Evolutionary conservation across 2,329 filamentous ascomycete genomes (phyloP), one percentile per base, ranked within the genome.

Genomic region (Calonectria pseudoreteaudii): DNA sequence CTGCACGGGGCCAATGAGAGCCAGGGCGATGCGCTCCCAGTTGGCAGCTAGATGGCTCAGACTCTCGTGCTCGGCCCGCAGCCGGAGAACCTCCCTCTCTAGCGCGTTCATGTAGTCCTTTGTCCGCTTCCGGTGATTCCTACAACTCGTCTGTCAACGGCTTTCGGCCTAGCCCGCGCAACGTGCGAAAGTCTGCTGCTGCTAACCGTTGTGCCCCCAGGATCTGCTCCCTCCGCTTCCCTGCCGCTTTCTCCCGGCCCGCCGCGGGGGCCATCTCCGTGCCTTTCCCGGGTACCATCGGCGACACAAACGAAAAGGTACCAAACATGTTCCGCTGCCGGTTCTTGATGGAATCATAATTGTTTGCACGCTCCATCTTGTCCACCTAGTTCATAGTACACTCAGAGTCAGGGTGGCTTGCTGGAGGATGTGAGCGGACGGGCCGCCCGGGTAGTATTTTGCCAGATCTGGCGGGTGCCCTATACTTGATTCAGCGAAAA

Each of bases 91-190:
- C 16, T 66, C 62, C n/a, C 36, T 66, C 44, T 66, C 62, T 50
- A 66, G 62, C 62, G 62, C 62, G 18, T 66, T 44, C 44, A 66
- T 66, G 30, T 66, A 66, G 30, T 66, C 62, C 20, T 66, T 66
- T 66, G 62, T 66, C 62, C 62, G 62, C 62, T 66, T 66, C 31
- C 62, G 62, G 62, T 66, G 62, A 23, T 66, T 66, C 8, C 62
- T 66, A 9, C 26, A 6, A 66, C 20, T 23, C 31, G 8, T 47
- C 11, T 31, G 44, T 66, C 31, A 66, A 66, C n/a, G 30, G 30
- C 30, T 31, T 31, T 31, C 30, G n/a, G 38, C 62, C 16, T 14
- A 44, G 31, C 47, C 62, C 13, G 41, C 44, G 20, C 44, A 66
- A 66, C 30, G 44, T 49, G 28, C 44, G 30, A 50, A n/a, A n/a